Base-by-base conservation (phyloP, 164 flowering plant genomes). In the Aristolochia californica region DNA sequence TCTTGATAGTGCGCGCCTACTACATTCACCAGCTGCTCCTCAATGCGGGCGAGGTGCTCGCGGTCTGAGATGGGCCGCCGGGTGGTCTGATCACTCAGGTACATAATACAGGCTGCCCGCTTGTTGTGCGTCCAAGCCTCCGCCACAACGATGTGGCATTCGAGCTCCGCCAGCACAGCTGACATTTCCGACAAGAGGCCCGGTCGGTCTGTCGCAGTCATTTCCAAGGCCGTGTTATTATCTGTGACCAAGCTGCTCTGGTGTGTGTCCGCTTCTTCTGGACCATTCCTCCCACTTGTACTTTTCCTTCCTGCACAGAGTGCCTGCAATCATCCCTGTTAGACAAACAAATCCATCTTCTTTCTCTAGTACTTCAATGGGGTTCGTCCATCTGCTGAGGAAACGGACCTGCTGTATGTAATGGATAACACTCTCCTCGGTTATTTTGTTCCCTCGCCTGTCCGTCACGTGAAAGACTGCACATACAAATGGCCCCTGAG, bases 381-480 rank as follows among this genome's bases (percentile, higher is more conserved):
- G 26, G n/a, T n/a, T 14, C 26, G 27, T 50, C 21, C 8, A 43
- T 25, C 24, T 53, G 26, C 28, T 43, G 57, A 4, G 13, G 56
- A 28, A 7, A 18, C 55, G 34, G 5, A 91, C 98, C 88, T 86
- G 83, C 52, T 86, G 77, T 63, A 88, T 88, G 73, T 84, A 78
- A 53, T 64, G 81, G n/a, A 83, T 77, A 73, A 87, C 88, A 69
- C 62, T 75, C 68, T 81, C 74, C 62, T 91, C 98, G 23, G 85
- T 77, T 43, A 91, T 55, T 66, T 91, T 87, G 74, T 78, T 67
- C 14, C 95, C 89, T 0, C 60, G 68, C 65, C 82, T 94, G 54
- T 88, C 95, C 0, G 88, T 87, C 59, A 87, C 98, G 66, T 91
- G 96, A 73, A 88, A 88, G 25, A 91, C 98, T 88, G 87, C 60